Percentiles rank a stretch among this genome's conserved stretches.
These are phyloP conservation scores for Fusarium fujikuroi DNA, from an alignment of 2,329 filamentous ascomycete genomes.

Conservation along the genomic window DNA sequence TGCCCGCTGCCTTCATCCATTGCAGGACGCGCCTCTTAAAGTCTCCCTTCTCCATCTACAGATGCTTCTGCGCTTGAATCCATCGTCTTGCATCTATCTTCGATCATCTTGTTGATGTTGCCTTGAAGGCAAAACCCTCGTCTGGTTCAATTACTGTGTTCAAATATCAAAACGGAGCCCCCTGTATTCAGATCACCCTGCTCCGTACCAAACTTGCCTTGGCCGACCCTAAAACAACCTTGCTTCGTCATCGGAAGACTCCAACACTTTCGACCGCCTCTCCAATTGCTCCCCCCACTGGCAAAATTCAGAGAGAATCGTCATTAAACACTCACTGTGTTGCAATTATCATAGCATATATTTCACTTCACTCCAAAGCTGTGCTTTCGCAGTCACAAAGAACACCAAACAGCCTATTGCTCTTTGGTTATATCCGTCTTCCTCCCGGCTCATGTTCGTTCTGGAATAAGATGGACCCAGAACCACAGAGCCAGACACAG, in stretches of 20 bases:
- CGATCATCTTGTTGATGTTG: not conserved
- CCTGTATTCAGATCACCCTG: slow-evolving; percentile 3
- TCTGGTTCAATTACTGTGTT: not conserved
- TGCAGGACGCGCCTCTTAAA: slow-evolving; percentile 11
- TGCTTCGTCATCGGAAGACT: slow-evolving; percentile 12
- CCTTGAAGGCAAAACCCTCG: not conserved
- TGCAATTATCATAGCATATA: not conserved
- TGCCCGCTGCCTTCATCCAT: not conserved
- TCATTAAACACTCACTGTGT: not conserved
- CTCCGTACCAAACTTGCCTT: not conserved
- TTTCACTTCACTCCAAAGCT: not conserved
- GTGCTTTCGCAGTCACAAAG: not conserved
- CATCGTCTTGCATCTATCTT: not conserved
- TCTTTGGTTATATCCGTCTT: slow-evolving; percentile 31
- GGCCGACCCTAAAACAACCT: not conserved
- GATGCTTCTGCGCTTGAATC: not conserved
- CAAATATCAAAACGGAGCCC: not conserved
- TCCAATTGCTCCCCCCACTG: not conserved
- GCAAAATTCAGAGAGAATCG: not conserved
- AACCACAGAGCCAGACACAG: slow-evolving; percentile 13
- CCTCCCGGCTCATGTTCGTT: slow-evolving; percentile 10
- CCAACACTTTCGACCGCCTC: not conserved
- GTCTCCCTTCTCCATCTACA: slow-evolving; percentile 29
- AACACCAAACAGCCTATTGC: not conserved
- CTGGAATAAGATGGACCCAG: slow-evolving; percentile 20